phyloP scores from a whole-genome alignment of 73 alveolate genomes.

The Tetrahymena malaccensis region DNA sequence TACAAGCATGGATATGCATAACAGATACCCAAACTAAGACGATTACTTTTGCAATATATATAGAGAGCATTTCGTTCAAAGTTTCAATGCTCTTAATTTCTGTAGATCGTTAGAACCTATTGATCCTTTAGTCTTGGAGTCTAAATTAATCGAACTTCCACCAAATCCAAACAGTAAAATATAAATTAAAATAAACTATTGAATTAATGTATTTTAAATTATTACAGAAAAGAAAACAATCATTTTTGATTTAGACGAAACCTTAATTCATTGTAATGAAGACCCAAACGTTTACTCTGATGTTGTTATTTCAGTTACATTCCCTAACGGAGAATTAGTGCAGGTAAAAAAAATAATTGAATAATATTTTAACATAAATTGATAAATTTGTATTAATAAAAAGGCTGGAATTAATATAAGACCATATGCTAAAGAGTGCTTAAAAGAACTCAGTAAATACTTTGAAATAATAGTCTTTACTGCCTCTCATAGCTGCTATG shows the following conservation, averaged over 20 bases:
- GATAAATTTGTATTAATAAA: neutral
- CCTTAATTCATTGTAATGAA: conserved; percentile 30
- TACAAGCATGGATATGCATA: neutral
- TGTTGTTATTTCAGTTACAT: conserved; percentile 9
- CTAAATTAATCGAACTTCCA: neutral
- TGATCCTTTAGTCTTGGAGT: neutral
- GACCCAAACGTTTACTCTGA: conserved; percentile 12
- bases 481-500: conserved; percentile 91
- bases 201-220: neutral
- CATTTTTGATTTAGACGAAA: conserved; percentile 29
- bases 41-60: conserved; percentile 25
- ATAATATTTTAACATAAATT: too few relatives aligned
- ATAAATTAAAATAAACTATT: neutral
- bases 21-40: neutral
- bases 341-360: neutral
- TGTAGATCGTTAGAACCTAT: neutral
- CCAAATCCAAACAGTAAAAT: neutral
- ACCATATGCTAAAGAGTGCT: conserved; percentile 78
- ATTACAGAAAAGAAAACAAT: conserved; percentile 41
- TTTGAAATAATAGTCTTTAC: conserved; percentile 82
- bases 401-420: conserved; percentile 86
- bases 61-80: conserved; percentile 33
- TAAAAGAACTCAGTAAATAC: conserved; percentile 54
- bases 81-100: conserved; percentile 17
- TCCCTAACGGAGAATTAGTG: neutral